These are phyloP conservation scores for Trifolium pratense DNA, from an alignment of 306 rosid genomes.

Conservation along the genomic window DNA sequence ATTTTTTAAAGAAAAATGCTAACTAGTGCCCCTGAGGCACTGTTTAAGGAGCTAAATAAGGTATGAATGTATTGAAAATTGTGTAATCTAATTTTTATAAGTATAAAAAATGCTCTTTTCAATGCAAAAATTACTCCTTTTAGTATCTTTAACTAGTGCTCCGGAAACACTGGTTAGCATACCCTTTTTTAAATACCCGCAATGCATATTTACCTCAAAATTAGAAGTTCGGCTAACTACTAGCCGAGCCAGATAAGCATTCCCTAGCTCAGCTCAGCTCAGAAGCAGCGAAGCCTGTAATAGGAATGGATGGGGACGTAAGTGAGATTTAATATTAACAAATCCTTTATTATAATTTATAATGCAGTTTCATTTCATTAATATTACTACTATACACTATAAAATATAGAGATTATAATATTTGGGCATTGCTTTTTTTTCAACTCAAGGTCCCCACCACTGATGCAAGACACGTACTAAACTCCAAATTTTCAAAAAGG, in stretches of 20 bases:
- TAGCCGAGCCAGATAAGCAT: background rate
- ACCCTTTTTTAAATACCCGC: too few relatives aligned
- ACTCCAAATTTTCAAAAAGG: constrained; percentile 20
- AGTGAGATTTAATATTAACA: constrained; percentile 10
- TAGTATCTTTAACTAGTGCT: too few relatives aligned
- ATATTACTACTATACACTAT: background rate
- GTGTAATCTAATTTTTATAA: too few relatives aligned
- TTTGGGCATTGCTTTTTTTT: background rate
- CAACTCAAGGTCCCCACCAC: constrained; percentile 13
- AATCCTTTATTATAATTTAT: background rate
- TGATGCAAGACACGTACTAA: constrained; percentile 5
- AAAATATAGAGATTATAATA: background rate
- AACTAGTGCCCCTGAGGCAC: too few relatives aligned
- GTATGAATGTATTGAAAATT: too few relatives aligned
- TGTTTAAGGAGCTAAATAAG: too few relatives aligned
- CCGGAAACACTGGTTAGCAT: too few relatives aligned
- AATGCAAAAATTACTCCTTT: too few relatives aligned
- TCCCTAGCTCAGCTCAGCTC: background rate
- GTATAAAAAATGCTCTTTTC: too few relatives aligned
- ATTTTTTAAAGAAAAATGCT: too few relatives aligned
- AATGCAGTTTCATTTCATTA: background rate
- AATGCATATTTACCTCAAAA: background rate
- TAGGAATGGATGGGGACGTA: background rate
- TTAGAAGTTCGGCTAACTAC: background rate
- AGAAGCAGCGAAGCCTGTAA: background rate